Evolutionary conservation across 2,329 filamentous ascomycete species (phyloP).

Genomic region (Cytospora piceae): DNA sequence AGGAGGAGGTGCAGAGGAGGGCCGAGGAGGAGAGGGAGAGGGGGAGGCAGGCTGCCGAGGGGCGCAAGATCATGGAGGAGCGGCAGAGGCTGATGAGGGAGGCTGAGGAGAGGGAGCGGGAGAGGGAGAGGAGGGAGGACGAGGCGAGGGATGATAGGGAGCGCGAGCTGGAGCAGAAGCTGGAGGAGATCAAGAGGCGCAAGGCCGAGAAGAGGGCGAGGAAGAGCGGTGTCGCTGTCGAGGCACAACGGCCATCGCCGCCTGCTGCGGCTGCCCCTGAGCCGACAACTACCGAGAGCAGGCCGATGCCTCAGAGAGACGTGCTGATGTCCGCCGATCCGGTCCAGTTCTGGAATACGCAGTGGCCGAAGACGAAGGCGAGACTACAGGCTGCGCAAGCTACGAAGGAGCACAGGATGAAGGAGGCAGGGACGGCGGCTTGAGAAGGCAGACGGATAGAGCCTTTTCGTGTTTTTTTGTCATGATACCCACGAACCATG

Average conservation of each 20-base stretch:
- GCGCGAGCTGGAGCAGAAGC: conserved; percentile 48
- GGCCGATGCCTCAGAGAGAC: conserved; percentile 25
- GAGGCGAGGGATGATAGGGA: conserved; percentile 42
- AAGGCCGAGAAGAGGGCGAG: conserved; percentile 49
- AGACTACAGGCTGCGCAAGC: conserved; percentile 61
- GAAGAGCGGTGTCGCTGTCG: conserved; percentile 33
- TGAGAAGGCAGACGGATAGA: conserved; percentile 24
- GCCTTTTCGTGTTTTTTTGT: conserved; percentile 20
- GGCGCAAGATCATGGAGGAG: conserved; percentile 44
- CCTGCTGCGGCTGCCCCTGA: conserved; percentile 2
- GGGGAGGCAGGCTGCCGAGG: conserved; percentile 41
- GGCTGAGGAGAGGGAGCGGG: conserved; percentile 46
- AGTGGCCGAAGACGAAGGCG: conserved; percentile 50
- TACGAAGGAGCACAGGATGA: conserved; percentile 55
- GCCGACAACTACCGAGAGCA: conserved; percentile 17
- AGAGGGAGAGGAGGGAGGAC: conserved; percentile 39
- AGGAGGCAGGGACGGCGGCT: conserved; percentile 48
- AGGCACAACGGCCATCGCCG: conserved; percentile 7
- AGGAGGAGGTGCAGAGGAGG: conserved; percentile 31
- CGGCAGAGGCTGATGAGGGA: conserved; percentile 47
- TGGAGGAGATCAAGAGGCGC: conserved; percentile 44
- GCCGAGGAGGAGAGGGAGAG: conserved; percentile 37
- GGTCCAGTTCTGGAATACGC: conserved; percentile 27
- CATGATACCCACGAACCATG: conserved; percentile 30
- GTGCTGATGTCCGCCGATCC: conserved; percentile 29